Percentiles rank a stretch among this genome's conserved stretches.
These are phyloP conservation scores for Vigna nakashimae DNA, from an alignment of 306 rosid species.

Conservation along the genomic window DNA sequence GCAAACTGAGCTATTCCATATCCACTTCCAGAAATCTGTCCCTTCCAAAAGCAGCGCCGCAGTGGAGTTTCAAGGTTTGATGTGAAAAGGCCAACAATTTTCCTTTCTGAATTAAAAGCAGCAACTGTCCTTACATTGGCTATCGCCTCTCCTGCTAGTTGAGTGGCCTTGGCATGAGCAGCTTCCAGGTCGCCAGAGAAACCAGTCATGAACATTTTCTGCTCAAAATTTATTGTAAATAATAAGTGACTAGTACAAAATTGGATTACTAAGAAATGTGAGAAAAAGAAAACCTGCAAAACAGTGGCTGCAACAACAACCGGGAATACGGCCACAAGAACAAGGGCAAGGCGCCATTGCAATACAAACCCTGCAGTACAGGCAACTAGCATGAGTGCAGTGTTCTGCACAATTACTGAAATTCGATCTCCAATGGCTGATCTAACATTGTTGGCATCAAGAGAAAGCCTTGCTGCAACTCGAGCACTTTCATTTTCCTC, in stretches of 20 bases:
- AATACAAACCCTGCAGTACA: slow-evolving; percentile 94
- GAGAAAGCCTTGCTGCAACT: slow-evolving; percentile 83
- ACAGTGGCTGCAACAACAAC: slow-evolving; percentile 97
- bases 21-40: slow-evolving; percentile 93
- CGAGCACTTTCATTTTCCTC: slow-evolving; percentile 96
- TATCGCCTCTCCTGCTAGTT: slow-evolving; percentile 95
- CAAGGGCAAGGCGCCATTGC: slow-evolving; percentile 98
- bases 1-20: slow-evolving; percentile 91
- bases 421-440: slow-evolving; percentile 94
- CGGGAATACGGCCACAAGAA: slow-evolving; percentile 92
- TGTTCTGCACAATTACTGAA: slow-evolving; percentile 93
- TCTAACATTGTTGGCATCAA: slow-evolving; percentile 93
- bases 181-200: slow-evolving; percentile 93
- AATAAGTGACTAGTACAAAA: neutral
- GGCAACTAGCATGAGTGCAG: slow-evolving; percentile 91
- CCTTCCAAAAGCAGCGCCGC: slow-evolving; percentile 92
- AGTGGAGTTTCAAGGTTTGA: slow-evolving; percentile 79
- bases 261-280: slow-evolving; percentile 8
- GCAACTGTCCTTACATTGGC: slow-evolving; percentile 95
- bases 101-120: slow-evolving; percentile 85
- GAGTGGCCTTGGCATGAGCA: slow-evolving; percentile 90
- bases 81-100: slow-evolving; percentile 78
- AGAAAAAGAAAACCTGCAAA: slow-evolving; percentile 69
- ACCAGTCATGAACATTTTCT: slow-evolving; percentile 97
- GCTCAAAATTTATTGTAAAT: slow-evolving; percentile 33